These are phyloP conservation scores for Apiospora sp. DNA, from an alignment of 2,329 filamentous ascomycete species.

Conservation along the genomic window DNA sequence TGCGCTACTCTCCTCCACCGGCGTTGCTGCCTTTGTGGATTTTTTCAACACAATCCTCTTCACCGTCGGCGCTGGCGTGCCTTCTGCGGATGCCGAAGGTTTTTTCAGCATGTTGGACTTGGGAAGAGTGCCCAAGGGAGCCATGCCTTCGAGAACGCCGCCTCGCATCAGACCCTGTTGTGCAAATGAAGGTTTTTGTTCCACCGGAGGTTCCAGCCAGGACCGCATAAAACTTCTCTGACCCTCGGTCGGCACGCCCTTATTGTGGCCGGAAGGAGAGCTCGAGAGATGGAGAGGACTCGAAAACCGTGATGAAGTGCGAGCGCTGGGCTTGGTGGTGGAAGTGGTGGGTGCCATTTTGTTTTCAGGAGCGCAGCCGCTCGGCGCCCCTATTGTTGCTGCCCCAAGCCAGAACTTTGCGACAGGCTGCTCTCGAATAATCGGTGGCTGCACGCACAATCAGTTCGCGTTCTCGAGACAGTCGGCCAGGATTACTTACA, in stretches of 20 bases:
- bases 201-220: conserved; percentile 67
- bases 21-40: conserved; percentile 41
- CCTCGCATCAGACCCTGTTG: conserved; percentile 77
- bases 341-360: conserved; percentile 20
- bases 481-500: not conserved
- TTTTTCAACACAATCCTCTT: conserved; percentile 44
- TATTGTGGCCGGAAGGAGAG: conserved; percentile 40
- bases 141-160: conserved; percentile 85
- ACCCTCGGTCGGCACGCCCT: conserved; percentile 25
- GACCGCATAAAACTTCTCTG: conserved; percentile 60
- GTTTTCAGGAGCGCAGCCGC: conserved; percentile 17
- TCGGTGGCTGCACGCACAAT: conserved; percentile 1
- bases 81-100: conserved; percentile 45
- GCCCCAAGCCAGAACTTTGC: conserved; percentile 10
- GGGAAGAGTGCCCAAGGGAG: conserved; percentile 78
- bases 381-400: conserved; percentile 15
- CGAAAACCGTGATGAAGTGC: conserved; percentile 60
- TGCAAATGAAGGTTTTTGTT: conserved; percentile 75
- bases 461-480: conserved; percentile 6
- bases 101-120: conserved; percentile 67
- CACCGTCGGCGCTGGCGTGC: conserved; percentile 32
- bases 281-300: conserved; percentile 56
- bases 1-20: conserved; percentile 38
- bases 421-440: conserved; percentile 15
- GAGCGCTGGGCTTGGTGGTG: conserved; percentile 25